Evolutionary conservation across 441 rosid genomes (phyloP), one percentile per base, ranked within the genome.

Genomic region (Croton laevigatus): DNA sequence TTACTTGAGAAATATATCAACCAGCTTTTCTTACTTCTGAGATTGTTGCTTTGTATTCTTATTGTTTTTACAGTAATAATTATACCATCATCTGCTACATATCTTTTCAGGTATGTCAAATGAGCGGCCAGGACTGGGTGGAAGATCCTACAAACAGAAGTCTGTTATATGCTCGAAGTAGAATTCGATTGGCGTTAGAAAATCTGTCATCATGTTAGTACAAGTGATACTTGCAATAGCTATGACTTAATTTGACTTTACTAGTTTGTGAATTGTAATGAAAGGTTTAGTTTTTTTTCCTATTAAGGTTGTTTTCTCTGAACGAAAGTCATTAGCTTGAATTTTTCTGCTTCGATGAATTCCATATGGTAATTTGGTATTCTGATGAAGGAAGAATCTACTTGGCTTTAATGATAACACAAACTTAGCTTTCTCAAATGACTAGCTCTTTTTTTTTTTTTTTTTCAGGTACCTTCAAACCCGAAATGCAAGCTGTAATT

Each of bases 61-160:
- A 58, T 62, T 77, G 42, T 40, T 48, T 44, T 70, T 48, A 32
- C 60, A 57, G 38, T 66, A 3, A 59, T 60, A 14, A 53, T 45
- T n/a, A 12, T 63, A 62, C 27, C 54, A 38, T 65, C 57, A 12
- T 62, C 52, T 20, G 44, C 51, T 38, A 7, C 20, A 13, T 37
- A n/a, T 53, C 7, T n/a, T 60, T 75, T 52, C 84, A 95, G 99
- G 80, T 92, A 81, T 95, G 99, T 77, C 81, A 74, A 72, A 82
- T 79, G 59, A 77, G 73, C 62, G 68, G 74, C 59, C 81, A 59
- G 71, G 84, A 84, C 23, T 95, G 96, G 97, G 95, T 92, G 75
- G 98, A 92, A 62, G 98, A 95, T 85, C 98, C 98, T 49, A 86
- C 99, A 53, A 95, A 92, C 81, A 81, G 59, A 78, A 92, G 81